Evolutionary conservation across 2,329 filamentous ascomycete genomes (phyloP), one percentile per base, ranked within the genome.

Genomic region (Monilinia vaccinii-corymbosi): DNA sequence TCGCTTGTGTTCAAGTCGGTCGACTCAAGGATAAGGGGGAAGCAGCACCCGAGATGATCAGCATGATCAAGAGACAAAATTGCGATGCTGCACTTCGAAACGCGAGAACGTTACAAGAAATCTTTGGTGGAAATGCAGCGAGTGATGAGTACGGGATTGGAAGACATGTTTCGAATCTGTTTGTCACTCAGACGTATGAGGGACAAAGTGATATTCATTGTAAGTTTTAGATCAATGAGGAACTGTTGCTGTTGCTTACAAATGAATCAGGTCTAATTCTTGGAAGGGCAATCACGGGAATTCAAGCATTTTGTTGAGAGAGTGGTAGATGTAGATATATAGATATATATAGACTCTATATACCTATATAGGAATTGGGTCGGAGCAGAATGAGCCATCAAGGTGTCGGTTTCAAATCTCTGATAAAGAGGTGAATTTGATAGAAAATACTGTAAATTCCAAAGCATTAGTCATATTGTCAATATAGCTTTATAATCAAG

Each of bases 91-190:
- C 94, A 18, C 77, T 99, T 69, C 77, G 82, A 34, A 91, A 93
- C 66, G 85, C 91, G 23, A 81, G 94, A 66, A 78, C 81, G 71
- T 78, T 99, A 63, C 94, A 99, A 75, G 94, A 99, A 77, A 83
- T 99, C 25, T 97, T 99, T 76, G 94, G 94, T 61, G 94, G 94
- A 34, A 99, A 99, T 71, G 94, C 94, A n/a, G 91, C 94, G 53
- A 96, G 91, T 71, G 94, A 99, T 69, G 94, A 99, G 76, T 99
- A 97, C 71, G 85, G 86, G 63, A 97, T 99, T 70, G 94, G 91
- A 18, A 84, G 94, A 65, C 94, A 97, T 77, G 94, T 97, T 61
- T 87, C 93, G 60, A 99, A 99, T 73, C 75, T 99, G 65, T 99
- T 95, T 74, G 94, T 99, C 57, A 95, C 93, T 58, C 93, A 97